Conservation (phyloP, 169 alveolate species). For the Eimeria acervulina region DNA sequence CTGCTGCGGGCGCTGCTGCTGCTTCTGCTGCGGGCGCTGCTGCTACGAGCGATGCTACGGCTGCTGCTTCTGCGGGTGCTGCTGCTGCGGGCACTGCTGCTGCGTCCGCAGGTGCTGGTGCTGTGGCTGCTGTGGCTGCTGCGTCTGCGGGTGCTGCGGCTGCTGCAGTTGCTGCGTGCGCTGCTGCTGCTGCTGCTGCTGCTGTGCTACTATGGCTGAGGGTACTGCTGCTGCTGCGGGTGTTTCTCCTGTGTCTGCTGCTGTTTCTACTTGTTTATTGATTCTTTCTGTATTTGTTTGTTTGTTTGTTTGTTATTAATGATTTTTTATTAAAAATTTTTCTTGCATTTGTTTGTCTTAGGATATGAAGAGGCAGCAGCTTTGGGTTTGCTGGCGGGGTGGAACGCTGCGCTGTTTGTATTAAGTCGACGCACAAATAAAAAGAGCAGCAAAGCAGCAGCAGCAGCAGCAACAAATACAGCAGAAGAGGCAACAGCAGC, state of each 20-base stretch:
- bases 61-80: conserved; percentile 14
- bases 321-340: not conserved
- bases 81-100: no score
- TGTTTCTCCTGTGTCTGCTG: not conserved
- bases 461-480: not conserved
- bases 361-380: conserved; percentile 97
- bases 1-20: not conserved
- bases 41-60: not conserved
- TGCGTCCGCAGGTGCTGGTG: no score
- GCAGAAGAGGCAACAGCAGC: no score
- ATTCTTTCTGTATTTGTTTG: no score
- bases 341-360: not conserved
- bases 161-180: not conserved
- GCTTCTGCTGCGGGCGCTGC: no score
- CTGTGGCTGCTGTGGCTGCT: not conserved
- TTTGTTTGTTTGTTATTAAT: no score
- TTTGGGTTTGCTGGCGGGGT: conserved; percentile 95
- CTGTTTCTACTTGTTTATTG: no score
- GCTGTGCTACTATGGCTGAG: not conserved
- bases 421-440: not conserved
- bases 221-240: no score
- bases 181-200: conserved; percentile 4
- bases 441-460: not conserved
- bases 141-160: not conserved
- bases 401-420: conserved; percentile 92